phyloP scores from a whole-genome alignment of 83 land plant genomes.

The Picea abies region DNA sequence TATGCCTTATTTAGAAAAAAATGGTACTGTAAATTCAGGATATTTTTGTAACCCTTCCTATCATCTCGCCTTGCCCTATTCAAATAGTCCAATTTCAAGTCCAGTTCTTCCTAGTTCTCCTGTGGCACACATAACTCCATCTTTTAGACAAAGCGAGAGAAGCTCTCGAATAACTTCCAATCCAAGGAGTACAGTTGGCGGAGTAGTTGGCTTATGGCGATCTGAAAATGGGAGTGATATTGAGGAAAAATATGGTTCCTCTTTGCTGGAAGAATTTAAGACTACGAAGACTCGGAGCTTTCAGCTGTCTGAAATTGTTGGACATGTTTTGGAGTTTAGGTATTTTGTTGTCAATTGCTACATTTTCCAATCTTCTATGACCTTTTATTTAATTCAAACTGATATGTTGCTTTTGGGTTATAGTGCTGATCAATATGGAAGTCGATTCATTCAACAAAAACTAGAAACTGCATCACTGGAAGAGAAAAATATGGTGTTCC shows the following conservation, averaged over 20 bases:
- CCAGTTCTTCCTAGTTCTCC: conserved; percentile 61
- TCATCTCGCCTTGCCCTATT: conserved; percentile 62
- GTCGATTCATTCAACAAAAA: conserved; percentile 83
- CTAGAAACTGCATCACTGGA: conserved; percentile 67
- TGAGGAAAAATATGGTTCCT: conserved; percentile 55
- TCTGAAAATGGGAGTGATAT: conserved; percentile 40
- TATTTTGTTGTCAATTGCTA: conserved; percentile 19
- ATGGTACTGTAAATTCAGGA: conserved; percentile 43
- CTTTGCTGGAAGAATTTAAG: conserved; percentile 87
- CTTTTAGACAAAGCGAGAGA: conserved; percentile 45
- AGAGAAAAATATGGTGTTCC: conserved; percentile 68
- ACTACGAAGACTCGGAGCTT: conserved; percentile 75
- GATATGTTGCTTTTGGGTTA: conserved; percentile 10
- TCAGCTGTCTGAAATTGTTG: conserved; percentile 85
- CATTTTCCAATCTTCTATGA: neutral
- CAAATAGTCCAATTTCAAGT: conserved; percentile 50
- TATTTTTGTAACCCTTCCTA: conserved; percentile 61
- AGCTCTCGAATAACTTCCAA: conserved; percentile 31
- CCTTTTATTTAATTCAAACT: neutral
- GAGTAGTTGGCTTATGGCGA: conserved; percentile 49
- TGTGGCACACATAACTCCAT: conserved; percentile 43
- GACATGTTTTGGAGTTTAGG: conserved; percentile 97
- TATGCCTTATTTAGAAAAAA: conserved; percentile 42
- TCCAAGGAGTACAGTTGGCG: conserved; percentile 34
- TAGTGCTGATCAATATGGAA: conserved; percentile 85